These are phyloP conservation scores for Annulohypoxylon moriforme DNA, from an alignment of 495 filamentous ascomycete species.

Conservation along the genomic window DNA sequence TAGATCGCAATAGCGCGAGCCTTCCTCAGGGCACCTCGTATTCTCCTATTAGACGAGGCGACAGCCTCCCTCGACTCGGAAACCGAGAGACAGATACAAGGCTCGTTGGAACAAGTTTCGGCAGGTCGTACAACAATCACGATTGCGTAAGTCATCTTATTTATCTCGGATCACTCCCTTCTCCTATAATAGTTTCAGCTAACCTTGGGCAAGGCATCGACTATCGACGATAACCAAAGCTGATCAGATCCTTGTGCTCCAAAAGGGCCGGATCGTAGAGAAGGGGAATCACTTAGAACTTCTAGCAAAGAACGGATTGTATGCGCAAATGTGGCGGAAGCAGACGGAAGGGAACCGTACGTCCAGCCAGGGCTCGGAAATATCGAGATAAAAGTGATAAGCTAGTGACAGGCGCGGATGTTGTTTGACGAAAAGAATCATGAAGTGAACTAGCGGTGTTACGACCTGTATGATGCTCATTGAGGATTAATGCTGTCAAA, in stretches of 20 bases:
- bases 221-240: neutral
- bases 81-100: neutral
- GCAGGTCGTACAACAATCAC: neutral
- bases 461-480: too few species aligned
- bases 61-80: neutral
- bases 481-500: too few species aligned
- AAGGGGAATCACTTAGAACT: neutral
- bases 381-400: too few species aligned
- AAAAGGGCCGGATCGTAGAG: neutral
- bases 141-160: neutral
- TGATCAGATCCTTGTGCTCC: neutral
- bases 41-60: neutral
- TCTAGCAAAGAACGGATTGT: neutral
- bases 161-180: neutral
- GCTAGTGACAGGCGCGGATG: too few species aligned
- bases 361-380: too few species aligned
- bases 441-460: too few species aligned
- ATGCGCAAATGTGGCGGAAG: neutral
- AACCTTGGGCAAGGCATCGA: neutral
- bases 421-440: too few species aligned
- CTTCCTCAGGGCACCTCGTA: neutral
- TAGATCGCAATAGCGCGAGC: neutral
- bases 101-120: neutral
- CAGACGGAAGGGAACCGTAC: too few species aligned
- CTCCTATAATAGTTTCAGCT: neutral